Percentiles rank a stretch among this genome's conserved stretches.
These are phyloP conservation scores for Albizia julibrissin DNA, from an alignment of 306 rosid species.

Conservation along the genomic window DNA sequence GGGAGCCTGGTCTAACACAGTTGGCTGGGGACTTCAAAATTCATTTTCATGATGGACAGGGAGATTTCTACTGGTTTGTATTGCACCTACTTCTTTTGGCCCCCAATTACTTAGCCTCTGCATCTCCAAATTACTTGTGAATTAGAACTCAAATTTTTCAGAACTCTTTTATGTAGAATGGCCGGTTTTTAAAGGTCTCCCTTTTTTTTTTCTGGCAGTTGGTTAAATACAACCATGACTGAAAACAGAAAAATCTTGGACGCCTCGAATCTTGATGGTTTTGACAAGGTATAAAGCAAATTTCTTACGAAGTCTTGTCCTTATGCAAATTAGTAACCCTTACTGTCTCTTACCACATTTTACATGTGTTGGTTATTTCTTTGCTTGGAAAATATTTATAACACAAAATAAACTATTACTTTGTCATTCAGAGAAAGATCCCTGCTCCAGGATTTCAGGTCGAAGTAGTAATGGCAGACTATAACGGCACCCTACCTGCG, in stretches of 20 bases:
- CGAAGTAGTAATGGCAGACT: slow-evolving; percentile 86
- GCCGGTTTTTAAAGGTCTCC: slow-evolving; percentile 19
- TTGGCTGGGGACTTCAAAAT: slow-evolving; percentile 89
- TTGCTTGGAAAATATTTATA: slow-evolving; percentile 21
- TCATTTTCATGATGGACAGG: slow-evolving; percentile 85
- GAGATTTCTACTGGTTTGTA: slow-evolving; percentile 94
- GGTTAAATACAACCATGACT: slow-evolving; percentile 81
- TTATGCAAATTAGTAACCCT: background rate
- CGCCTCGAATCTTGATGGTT: slow-evolving; percentile 79
- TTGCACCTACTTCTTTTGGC: slow-evolving; percentile 10
- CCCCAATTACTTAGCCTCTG: slow-evolving; percentile 1
- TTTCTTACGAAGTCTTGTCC: slow-evolving; percentile 9
- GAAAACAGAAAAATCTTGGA: slow-evolving; percentile 63
- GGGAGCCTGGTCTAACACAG: slow-evolving; percentile 92
- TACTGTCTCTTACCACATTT: background rate
- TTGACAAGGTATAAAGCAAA: slow-evolving; percentile 67
- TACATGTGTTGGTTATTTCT: slow-evolving; percentile 4
- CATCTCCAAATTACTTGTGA: slow-evolving; percentile 20
- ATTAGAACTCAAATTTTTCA: slow-evolving; percentile 16
- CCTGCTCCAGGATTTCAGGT: slow-evolving; percentile 87
- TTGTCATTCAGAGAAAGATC: slow-evolving; percentile 70
- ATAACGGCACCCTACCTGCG: slow-evolving; percentile 53
- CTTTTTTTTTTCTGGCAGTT: slow-evolving; percentile 48
- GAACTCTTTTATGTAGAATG: slow-evolving; percentile 13
- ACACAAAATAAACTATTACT: slow-evolving; percentile 18